Conservation (phyloP, 2,329 filamentous ascomycete genomes). For the Penicillium crustosum region DNA sequence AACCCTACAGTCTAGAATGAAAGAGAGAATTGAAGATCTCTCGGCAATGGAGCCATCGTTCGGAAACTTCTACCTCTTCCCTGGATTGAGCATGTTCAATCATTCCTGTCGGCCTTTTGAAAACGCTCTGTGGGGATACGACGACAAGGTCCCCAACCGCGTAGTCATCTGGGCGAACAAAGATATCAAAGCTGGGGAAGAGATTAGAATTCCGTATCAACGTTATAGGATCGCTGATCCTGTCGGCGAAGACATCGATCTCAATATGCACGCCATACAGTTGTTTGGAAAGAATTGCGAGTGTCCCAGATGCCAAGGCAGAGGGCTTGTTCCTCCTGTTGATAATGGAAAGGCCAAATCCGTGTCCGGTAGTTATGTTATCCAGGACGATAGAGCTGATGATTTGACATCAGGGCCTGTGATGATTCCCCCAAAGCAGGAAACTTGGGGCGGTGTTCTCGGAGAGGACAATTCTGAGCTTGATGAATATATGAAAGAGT, state of each 20-base stretch:
- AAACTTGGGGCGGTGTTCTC: background rate
- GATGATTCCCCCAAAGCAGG: background rate
- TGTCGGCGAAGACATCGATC: background rate
- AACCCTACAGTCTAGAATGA: constrained; percentile 10
- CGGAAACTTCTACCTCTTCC: constrained; percentile 33
- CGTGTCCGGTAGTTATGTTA: background rate
- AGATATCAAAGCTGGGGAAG: constrained; percentile 26
- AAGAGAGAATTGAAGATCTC: background rate
- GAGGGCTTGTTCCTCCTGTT: background rate
- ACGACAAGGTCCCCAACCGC: constrained; percentile 29
- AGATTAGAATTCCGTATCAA: constrained; percentile 29
- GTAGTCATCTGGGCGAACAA: constrained; percentile 31
- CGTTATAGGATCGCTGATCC: constrained; percentile 1
- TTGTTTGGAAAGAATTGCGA: constrained; percentile 19
- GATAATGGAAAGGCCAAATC: background rate
- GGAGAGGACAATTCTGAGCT: background rate
- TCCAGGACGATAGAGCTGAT: background rate
- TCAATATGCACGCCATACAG: constrained; percentile 7
- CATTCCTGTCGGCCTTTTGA: constrained; percentile 20
- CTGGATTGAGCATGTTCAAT: constrained; percentile 36
- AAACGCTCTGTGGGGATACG: constrained; percentile 35
- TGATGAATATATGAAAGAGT: background rate
- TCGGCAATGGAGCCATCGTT: constrained; percentile 25
- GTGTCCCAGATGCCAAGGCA: constrained; percentile 8
- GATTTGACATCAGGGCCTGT: constrained; percentile 1